Evolutionary conservation across 2,329 filamentous ascomycete genomes (phyloP).

Genomic region (Podosphaera xanthii): DNA sequence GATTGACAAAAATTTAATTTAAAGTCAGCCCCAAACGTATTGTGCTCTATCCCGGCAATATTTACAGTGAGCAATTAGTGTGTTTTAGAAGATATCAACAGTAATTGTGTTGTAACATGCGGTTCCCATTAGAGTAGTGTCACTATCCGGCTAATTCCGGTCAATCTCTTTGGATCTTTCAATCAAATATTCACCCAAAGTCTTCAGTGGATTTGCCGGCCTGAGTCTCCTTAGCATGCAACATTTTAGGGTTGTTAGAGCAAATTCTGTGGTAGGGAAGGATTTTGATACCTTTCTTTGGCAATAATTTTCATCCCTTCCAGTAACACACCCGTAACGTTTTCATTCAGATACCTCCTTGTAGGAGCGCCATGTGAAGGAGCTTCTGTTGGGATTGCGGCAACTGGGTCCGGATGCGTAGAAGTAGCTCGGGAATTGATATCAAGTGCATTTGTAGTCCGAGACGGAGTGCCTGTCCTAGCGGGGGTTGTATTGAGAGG

Average conservation of each 20-base stretch:
- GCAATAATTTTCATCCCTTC: slow-evolving; percentile 56
- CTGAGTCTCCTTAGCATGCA: slow-evolving; percentile 17
- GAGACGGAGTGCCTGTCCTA: slow-evolving; percentile 26
- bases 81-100: too few species aligned
- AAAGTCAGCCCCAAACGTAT: too few species aligned
- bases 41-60: too few species aligned
- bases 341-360: slow-evolving; percentile 48
- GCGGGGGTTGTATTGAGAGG: slow-evolving; percentile 7
- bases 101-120: too few species aligned
- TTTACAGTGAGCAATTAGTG: too few species aligned
- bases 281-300: slow-evolving; percentile 37
- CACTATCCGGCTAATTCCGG: slow-evolving; percentile 4
- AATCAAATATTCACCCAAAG: slow-evolving; percentile 47
- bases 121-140: too few species aligned
- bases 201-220: slow-evolving; percentile 43
- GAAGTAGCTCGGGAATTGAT: slow-evolving; percentile 27
- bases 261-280: background rate
- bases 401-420: slow-evolving; percentile 8
- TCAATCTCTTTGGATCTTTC: slow-evolving; percentile 45
- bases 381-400: slow-evolving; percentile 34
- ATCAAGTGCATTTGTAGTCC: slow-evolving; percentile 17
- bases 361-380: slow-evolving; percentile 43
- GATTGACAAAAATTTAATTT: too few species aligned
- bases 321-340: slow-evolving; percentile 42
- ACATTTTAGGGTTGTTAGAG: background rate